These are phyloP conservation scores for Claviceps maximensis DNA, from an alignment of 2,329 filamentous ascomycete genomes.

Conservation along the genomic window DNA sequence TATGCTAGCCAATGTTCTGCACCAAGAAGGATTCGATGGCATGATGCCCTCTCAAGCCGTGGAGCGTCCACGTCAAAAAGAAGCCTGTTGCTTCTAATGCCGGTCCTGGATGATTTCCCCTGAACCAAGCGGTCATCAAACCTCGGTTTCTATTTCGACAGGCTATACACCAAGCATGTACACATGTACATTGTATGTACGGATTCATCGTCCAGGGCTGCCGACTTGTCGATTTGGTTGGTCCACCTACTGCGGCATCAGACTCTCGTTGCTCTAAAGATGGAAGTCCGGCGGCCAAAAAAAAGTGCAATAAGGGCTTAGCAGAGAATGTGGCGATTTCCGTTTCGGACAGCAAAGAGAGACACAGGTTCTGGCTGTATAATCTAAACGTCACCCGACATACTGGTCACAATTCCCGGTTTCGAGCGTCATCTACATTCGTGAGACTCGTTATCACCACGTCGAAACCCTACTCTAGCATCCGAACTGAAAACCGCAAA, in stretches of 20 bases:
- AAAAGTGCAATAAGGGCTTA: background rate
- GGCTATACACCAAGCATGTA: too few relatives aligned
- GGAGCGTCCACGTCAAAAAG: background rate
- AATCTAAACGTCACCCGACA: background rate
- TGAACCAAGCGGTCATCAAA: background rate
- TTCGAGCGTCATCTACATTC: background rate
- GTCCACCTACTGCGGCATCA: background rate
- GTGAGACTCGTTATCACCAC: background rate
- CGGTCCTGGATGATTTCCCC: background rate
- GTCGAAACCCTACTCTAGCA: background rate
- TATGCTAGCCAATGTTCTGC: background rate
- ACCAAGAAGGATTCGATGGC: background rate
- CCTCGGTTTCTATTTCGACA: background rate
- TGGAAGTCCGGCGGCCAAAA: background rate
- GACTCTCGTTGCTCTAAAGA: background rate
- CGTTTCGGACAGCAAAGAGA: background rate
- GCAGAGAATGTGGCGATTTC: background rate
- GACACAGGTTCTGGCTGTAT: background rate
- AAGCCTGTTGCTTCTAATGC: background rate
- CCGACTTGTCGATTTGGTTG: background rate
- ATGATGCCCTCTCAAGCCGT: background rate
- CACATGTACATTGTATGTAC: background rate
- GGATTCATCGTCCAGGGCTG: background rate
- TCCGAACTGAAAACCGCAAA: background rate
- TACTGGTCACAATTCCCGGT: background rate